Evolutionary conservation across 345 rosid genomes (phyloP).

Genomic region (Reutealis trisperma): DNA sequence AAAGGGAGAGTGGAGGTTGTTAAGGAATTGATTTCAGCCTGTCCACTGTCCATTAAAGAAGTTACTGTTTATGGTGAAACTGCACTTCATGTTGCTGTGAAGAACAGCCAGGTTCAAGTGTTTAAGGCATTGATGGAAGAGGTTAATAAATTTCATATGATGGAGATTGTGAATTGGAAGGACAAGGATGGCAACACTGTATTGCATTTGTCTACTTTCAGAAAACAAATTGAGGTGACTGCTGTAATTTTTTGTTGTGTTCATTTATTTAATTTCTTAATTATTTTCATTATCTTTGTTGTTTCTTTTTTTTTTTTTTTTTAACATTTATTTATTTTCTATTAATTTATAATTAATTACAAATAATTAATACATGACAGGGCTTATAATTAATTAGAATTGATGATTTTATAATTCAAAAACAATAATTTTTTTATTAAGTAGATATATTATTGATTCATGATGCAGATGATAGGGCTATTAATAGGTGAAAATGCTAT

Average conservation of each 20-base stretch:
- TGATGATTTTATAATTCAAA: too few relatives aligned
- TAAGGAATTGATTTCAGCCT: background rate
- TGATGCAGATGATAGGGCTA: conserved; percentile 1
- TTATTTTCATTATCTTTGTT: background rate
- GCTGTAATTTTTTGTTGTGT: background rate
- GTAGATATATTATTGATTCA: background rate
- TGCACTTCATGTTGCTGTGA: conserved; percentile 11
- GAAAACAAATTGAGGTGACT: conserved; percentile 9
- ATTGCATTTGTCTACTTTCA: conserved; percentile 8
- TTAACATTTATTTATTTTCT: too few relatives aligned
- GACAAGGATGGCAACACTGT: conserved; percentile 4
- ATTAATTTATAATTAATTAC: too few relatives aligned
- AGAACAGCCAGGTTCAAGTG: background rate
- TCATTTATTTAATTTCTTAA: background rate
- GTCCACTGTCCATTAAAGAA: background rate
- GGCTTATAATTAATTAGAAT: too few relatives aligned
- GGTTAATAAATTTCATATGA: background rate
- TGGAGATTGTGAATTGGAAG: conserved; percentile 1
- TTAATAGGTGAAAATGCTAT: conserved; percentile 6
- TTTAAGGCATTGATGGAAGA: background rate
- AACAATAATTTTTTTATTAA: too few relatives aligned
- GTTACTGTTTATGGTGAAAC: background rate
- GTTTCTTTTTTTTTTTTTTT: background rate
- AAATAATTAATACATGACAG: too few relatives aligned
- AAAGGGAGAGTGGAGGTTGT: background rate